phyloP scores from a whole-genome alignment of 768 basidiomycete species.

The Mycena filopes region DNA sequence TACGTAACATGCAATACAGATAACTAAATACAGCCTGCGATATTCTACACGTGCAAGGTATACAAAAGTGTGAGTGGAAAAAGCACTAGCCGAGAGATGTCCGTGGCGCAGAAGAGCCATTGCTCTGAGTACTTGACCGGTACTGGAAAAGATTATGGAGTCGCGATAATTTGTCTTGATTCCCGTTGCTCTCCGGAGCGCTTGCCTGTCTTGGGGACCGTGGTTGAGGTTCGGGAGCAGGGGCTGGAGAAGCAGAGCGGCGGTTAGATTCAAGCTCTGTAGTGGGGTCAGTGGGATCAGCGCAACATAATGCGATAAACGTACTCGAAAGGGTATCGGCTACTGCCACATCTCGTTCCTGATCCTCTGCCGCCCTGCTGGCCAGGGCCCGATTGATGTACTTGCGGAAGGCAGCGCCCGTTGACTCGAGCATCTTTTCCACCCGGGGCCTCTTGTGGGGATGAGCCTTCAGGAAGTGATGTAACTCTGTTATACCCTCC shows the following conservation, averaged over 20 bases:
- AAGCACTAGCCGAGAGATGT: constrained; percentile 29
- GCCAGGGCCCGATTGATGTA: constrained; percentile 91
- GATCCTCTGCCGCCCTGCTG: constrained; percentile 87
- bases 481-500: constrained; percentile 94
- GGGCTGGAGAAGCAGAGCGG: constrained; percentile 47
- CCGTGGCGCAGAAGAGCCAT: constrained; percentile 53
- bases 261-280: constrained; percentile 74
- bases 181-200: constrained; percentile 47
- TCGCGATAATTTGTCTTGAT: constrained; percentile 76
- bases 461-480: constrained; percentile 92
- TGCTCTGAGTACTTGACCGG: constrained; percentile 70
- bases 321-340: constrained; percentile 84
- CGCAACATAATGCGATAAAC: constrained; percentile 42
- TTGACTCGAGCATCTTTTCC: constrained; percentile 89
- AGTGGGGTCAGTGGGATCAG: constrained; percentile 16
- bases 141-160: constrained; percentile 88
- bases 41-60: constrained; percentile 26
- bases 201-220: constrained; percentile 47
- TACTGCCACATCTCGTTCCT: constrained; percentile 83
- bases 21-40: constrained; percentile 9
- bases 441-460: constrained; percentile 86
- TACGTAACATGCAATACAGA: constrained; percentile 25
- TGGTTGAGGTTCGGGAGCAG: constrained; percentile 41
- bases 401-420: constrained; percentile 90
- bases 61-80: constrained; percentile 17